Base-by-base conservation (phyloP, 371 early-diverging fungal genomes). In the Mortierella sp. region DNA sequence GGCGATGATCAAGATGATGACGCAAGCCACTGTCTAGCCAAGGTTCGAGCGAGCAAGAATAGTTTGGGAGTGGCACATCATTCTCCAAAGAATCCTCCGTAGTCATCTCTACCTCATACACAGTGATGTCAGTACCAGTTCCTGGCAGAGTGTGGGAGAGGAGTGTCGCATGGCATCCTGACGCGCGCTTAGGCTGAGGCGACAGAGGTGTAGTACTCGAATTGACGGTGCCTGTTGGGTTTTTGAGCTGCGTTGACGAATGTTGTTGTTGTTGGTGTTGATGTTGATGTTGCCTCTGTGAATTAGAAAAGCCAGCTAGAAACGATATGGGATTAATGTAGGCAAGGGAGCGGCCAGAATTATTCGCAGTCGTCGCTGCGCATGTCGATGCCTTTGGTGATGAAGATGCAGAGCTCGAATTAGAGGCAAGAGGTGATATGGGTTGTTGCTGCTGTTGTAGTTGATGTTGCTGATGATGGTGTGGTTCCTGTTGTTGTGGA, bases 311-410 rank as follows among this genome's bases (percentile, higher is more conserved):
- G 17, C 66, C 53, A n/a, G 66, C 44, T 2, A 66, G 42, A 39
- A 66, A 48, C 21, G 44, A 47, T 12, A 51, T 44, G 3, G 66
- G 66, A 37, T 66, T 66, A 23, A 66, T 66, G 12, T 52, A 58
- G 1, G 47, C 44, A 2, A 66, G 47, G 0, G 54, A 59, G 15
- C 58, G 32, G 39, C 55, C 64, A 24, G 60, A 31, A 5, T 37
- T 24, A 27, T 19, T 21, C 4, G 51, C 15, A 2, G 31, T 41
- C 3, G 43, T 21, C 17, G 12, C 11, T 1, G 41, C 6, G 15
- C 37, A 31, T n/a, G 32, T 5, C 8, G 34, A 44, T 6, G 47
- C 27, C 31, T 21, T 28, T 21, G 17, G 8, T 19, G 28, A 27
- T 24, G 56, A 27, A 6, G 44, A n/a, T 21, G 55, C 30, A 17